Base-by-base conservation (phyloP, 495 filamentous ascomycete species). In the Neurospora sp. region DNA sequence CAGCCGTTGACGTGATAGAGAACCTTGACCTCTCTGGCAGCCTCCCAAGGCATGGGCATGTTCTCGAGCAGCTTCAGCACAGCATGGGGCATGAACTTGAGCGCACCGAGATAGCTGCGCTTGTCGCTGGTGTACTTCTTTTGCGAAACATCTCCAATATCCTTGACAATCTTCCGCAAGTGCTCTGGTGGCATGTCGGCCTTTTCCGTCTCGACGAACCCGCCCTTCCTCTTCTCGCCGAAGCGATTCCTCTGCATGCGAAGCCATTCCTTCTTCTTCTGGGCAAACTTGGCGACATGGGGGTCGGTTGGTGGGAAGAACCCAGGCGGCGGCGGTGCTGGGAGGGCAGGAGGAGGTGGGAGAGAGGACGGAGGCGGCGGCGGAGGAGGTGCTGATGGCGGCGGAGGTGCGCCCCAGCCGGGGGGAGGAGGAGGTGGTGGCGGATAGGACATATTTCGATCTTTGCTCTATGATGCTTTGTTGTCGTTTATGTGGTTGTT, bases 1-100 rank as follows among this genome's bases (percentile, higher is more conserved):
- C 96, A 98, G 12, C 96, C 96, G 77, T 98, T 99, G 75, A 98
- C 94, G 80, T 99, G 96, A 82, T 99, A 99, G 9, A 99, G 85
- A 14, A 99, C 96, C 83, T 97, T 97, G 70, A 99, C 96, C 78
- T 99, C 95, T 71, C 94, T 87, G 7, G 93, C 89, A 39, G 93
- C 93, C 85, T 99, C 96, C 96, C 96, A 99, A 9, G 96, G 96
- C 96, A 99, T 99, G 10, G 96, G 96, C 96, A 99, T 99, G 80
- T 99, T 99, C 87, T 99, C 96, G 73, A 99, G 79, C 23, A 99
- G 89, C 86, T 99, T 99, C 84, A 99, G 82, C 11, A 99, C 96
- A n/a, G 96, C 96, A 80, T 99, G 96, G 1, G 96, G 96, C 96
- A 99, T 99, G 83, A 97, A 99, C 84, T 99, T 99, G 75, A 99